Base-by-base conservation (phyloP, 495 filamentous ascomycete species). In the Xylaria grammica region DNA sequence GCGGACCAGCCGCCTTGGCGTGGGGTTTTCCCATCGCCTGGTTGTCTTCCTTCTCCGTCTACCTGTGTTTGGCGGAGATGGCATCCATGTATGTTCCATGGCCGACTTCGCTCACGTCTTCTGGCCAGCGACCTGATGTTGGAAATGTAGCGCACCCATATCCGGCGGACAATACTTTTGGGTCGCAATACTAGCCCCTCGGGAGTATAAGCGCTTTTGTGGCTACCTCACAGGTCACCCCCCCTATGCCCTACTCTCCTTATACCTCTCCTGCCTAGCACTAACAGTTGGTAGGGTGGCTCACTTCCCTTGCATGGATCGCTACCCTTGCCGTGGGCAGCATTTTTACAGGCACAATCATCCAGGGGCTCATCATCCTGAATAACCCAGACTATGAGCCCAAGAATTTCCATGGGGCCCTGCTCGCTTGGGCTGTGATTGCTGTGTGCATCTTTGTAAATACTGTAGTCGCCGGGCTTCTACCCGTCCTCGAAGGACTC, bases 241-340 rank as follows among this genome's bases (percentile, higher is more conserved):
- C 45, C 3, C 51, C 44, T 3, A 3, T 44, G 19, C 32, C 3
- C 22, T 50, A 15, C 59, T 19, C 26, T 20, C 26, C 34, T 13
- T 32, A 19, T 22, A 27, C 15, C 20, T 48, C 10, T 4, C 6
- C n/a, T 34, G 11, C 32, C 11, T 11, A 36, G 5, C 32, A 11
- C 32, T 36, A 36, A n/a, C 17, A n/a, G 26, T 45, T 22, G 30
- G 20, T 38, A 68, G 66, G 85, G 15, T 90, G 87, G 87, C 76
- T 89, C 29, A 85, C 78, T 34, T 83, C 81, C 5, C 80, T 84
- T 32, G 86, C 83, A 13, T 89, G 87, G 86, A 82, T 87, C 72
- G 82, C 82, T 36, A 78, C 81, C 5, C 82, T 82, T n/a, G 82
- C 87, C 1, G 75, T 80, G 4, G 74, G 81, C 27, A 79, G 81